Evolutionary conservation across 225 moss, liverwort and hornwort species (phyloP).

Genomic region (Antitrichia curtipendula): DNA sequence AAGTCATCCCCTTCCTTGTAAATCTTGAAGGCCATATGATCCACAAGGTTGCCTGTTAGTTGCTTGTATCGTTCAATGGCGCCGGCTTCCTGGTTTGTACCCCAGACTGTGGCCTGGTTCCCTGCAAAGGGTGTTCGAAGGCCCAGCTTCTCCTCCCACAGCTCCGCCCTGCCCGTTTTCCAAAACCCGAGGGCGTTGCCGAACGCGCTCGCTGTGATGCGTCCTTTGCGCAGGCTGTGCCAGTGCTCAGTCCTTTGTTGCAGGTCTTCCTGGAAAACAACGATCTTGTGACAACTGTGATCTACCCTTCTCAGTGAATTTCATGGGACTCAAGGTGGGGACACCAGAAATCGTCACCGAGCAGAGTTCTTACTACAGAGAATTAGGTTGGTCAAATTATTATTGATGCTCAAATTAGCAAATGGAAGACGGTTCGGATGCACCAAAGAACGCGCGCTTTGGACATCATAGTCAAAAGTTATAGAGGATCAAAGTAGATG

Average conservation of each 20-base stretch:
- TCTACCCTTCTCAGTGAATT: not conserved
- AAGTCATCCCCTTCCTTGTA: constrained; percentile 72
- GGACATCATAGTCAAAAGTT: not conserved
- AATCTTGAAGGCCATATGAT: constrained; percentile 69
- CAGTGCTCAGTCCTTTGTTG: constrained; percentile 66
- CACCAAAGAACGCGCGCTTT: not conserved
- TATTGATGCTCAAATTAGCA: not conserved
- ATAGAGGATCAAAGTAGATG: not conserved
- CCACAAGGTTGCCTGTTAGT: constrained; percentile 64
- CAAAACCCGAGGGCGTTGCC: constrained; percentile 80
- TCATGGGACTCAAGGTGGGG: not conserved
- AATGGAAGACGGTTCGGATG: not conserved
- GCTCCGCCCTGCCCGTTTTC: constrained; percentile 47
- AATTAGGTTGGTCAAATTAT: not conserved
- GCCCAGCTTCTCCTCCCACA: constrained; percentile 95
- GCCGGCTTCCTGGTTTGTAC: constrained; percentile 56
- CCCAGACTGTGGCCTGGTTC: constrained; percentile 77
- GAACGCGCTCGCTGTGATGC: constrained; percentile 89
- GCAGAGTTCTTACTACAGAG: not conserved
- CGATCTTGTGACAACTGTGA: not conserved
- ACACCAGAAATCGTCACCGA: not conserved
- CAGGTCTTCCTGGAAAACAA: constrained; percentile 14
- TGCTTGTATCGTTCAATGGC: constrained; percentile 78
- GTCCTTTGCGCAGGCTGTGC: constrained; percentile 57
- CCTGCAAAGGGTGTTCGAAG: constrained; percentile 58